These are phyloP conservation scores for Phytophthora vignae DNA, from an alignment of 352 stramenopile species.

Conservation along the genomic window DNA sequence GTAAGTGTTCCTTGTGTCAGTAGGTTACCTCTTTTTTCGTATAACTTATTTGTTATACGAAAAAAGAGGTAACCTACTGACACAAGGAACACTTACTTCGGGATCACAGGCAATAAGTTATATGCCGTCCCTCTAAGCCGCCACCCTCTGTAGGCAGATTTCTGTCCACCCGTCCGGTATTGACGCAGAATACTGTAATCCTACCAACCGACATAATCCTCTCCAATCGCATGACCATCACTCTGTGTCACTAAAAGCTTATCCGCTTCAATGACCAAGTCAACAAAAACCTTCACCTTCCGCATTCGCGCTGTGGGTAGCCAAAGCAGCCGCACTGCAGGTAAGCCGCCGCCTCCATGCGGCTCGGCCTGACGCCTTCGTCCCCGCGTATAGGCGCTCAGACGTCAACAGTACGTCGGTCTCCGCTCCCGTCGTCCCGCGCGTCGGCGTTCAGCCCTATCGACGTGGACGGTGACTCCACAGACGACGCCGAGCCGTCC, in stretches of 20 bases:
- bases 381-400: conserved; percentile 4
- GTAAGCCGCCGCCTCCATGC: conserved; percentile 24
- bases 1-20: no score
- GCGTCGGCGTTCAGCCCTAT: conserved; percentile 36
- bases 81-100: no score
- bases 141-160: no score
- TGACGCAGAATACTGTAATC: no score
- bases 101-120: no score
- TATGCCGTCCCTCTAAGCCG: no score
- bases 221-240: conserved; percentile 11
- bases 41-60: no score
- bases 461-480: conserved; percentile 36
- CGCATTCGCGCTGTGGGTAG: background rate
- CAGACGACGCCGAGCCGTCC: conserved; percentile 22
- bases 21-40: no score
- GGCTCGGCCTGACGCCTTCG: conserved; percentile 25
- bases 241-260: conserved; percentile 9
- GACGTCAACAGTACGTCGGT: background rate
- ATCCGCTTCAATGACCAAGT: conserved; percentile 24
- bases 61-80: no score
- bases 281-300: background rate
- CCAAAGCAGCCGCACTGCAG: background rate
- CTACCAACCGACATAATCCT: background rate
- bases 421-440: background rate
- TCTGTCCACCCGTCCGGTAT: no score